Percentiles rank a stretch among this genome's conserved stretches.
phyloP scores from a whole-genome alignment of 169 alveolate species.

The Babesia ovata region DNA sequence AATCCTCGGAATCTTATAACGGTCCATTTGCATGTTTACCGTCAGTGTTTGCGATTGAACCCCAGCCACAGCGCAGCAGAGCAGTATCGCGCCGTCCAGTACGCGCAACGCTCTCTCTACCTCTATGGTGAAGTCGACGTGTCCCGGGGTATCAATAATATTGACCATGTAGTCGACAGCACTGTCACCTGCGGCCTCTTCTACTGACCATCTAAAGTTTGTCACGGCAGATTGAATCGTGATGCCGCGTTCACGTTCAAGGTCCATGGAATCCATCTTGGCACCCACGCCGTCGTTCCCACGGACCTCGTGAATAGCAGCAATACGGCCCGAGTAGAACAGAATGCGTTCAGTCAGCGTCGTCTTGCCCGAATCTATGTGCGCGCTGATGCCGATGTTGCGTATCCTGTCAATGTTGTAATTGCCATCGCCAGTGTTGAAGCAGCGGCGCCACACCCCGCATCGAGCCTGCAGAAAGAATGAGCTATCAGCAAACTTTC shows the following conservation, averaged over 20 bases:
- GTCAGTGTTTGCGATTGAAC: conserved; percentile 96
- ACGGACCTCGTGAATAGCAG: conserved; percentile 93
- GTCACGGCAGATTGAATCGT: conserved; percentile 96
- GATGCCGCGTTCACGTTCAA: conserved; percentile 96
- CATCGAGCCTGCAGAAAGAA: not conserved
- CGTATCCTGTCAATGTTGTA: conserved; percentile 77
- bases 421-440: conserved; percentile 40
- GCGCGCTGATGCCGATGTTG: conserved; percentile 96
- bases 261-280: conserved; percentile 97
- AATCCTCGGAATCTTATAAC: conserved; percentile 92
- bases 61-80: conserved; percentile 95
- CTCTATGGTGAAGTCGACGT: conserved; percentile 97
- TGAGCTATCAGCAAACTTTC: not conserved
- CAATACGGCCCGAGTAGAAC: conserved; percentile 86
- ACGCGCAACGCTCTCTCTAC: conserved; percentile 96
- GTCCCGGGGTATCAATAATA: conserved; percentile 99
- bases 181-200: not conserved
- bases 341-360: conserved; percentile 93
- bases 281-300: conserved; percentile 96
- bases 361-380: conserved; percentile 97
- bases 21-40: conserved; percentile 94
- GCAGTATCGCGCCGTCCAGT: conserved; percentile 94
- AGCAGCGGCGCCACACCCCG: conserved; percentile 37
- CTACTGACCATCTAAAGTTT: conserved; percentile 86
- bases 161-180: conserved; percentile 79